A percentile compares a stretch with the other conserved stretches of the same genome.
These are phyloP conservation scores for Mortierella hygrophila DNA, from an alignment of 192 early-diverging fungal genomes.

Conservation along the genomic window DNA sequence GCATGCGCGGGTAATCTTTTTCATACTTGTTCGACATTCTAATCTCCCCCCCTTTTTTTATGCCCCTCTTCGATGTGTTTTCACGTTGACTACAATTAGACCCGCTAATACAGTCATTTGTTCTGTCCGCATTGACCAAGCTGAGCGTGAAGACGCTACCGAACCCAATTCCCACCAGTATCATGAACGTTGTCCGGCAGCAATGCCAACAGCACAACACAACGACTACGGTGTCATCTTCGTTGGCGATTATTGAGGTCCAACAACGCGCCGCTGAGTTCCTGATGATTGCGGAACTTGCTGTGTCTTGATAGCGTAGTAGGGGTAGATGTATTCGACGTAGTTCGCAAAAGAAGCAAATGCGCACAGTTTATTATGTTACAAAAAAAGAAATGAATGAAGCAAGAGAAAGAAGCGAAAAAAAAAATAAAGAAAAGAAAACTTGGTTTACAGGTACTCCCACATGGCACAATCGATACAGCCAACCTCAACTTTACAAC, in stretches of 20 bases:
- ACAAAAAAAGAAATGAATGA: neutral
- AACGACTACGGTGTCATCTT: neutral
- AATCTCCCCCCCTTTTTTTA: neutral
- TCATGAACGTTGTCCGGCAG: conserved; percentile 16
- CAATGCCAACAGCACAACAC: neutral
- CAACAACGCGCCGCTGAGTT: conserved; percentile 51
- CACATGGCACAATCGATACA: conserved; percentile 86
- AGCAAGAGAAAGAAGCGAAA: neutral
- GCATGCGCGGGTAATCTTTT: neutral
- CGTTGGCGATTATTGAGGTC: neutral
- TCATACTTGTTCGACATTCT: neutral
- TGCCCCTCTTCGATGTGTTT: neutral
- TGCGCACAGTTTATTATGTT: neutral
- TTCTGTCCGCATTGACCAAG: conserved; percentile 37
- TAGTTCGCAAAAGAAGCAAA: neutral
- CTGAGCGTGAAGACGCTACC: conserved; percentile 14
- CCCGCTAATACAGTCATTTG: conserved; percentile 18
- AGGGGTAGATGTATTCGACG: no score
- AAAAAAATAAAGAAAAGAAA: conserved; percentile 2
- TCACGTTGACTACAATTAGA: conserved; percentile 7
- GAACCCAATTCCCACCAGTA: conserved; percentile 8
- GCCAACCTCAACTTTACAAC: conserved; percentile 52
- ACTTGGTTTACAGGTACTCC: conserved; percentile 67
- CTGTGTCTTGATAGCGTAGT: neutral
- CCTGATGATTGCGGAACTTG: conserved; percentile 33